Base-by-base conservation (phyloP, 176 grass and related monocot genomes). In the Juncus inflexus region DNA sequence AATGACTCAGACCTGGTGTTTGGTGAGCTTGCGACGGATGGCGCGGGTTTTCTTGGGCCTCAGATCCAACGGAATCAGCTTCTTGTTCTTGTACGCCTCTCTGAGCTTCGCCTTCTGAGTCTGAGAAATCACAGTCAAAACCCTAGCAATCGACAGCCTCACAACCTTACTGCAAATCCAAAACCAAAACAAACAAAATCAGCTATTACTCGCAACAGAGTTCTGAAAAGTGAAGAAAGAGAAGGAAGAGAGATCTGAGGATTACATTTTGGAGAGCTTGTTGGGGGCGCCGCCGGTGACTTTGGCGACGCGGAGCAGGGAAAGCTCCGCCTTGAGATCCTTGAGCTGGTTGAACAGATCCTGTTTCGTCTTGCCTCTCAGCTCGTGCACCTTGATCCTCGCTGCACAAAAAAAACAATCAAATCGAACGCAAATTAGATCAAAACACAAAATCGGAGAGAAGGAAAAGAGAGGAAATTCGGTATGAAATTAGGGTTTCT, bases 201-300 rank as follows among this genome's bases (percentile, higher is more conserved):
- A 69, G 5, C 40, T 8, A 58, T n/a, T 19, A 49, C 13, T 3
- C 40, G 7, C 35, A 55, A 8, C 64, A 42, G 11, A 57, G 4
- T 64, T 11, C 42, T 1, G 42, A 50, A 2, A 15, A 55, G 9
- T 14, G 12, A 51, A 15, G 35, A 12, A 36, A 9, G 2, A 69
- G 56, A 3, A 15, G n/a, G 53, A 56, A 11, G 14, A 35, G 12
- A 45, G 14, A 60, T 59, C 39, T 71, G 42, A 7, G 42, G 15
- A 14, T 9, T 55, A 87, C 89, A 95, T 95, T 85, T 95, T 95
- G 40, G 90, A 95, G 57, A 95, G 90, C 85, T 95, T 95, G 79
- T 95, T 95, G 54, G 90, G 90, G 11, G 90, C 90, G 1, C 90
- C 90, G 14, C 90, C 90, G 74, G 90, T 95, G 79, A 95, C 90